Conservation (phyloP, 352 stramenopile species). For the Pythium brassicae region DNA sequence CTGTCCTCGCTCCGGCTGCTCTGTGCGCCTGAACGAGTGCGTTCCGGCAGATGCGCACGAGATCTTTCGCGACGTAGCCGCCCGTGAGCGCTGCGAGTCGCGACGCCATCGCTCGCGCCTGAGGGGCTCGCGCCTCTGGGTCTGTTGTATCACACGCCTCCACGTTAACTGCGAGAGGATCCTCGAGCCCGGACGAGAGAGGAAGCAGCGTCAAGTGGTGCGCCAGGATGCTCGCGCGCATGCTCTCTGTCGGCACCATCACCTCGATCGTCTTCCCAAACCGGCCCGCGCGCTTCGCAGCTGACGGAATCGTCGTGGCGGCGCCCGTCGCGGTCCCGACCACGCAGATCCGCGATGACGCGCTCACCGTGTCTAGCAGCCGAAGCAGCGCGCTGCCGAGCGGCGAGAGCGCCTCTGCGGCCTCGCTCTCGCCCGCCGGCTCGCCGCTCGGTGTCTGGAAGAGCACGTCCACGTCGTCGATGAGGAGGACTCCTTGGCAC, state of each 20-base stretch:
- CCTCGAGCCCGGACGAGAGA: slow-evolving; percentile 15
- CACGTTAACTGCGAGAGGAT: too few relatives aligned
- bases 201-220: slow-evolving; percentile 31
- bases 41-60: slow-evolving; percentile 67
- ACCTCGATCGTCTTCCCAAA: slow-evolving; percentile 64
- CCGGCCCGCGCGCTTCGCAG: slow-evolving; percentile 39
- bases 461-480: slow-evolving; percentile 70
- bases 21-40: slow-evolving; percentile 36
- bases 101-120: slow-evolving; percentile 15
- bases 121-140: background rate
- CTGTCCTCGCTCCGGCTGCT: background rate
- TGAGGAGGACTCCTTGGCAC: slow-evolving; percentile 38
- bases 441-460: slow-evolving; percentile 46
- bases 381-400: slow-evolving; percentile 61
- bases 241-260: slow-evolving; percentile 57
- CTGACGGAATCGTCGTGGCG: slow-evolving; percentile 30
- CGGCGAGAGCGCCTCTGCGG: slow-evolving; percentile 28
- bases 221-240: slow-evolving; percentile 42
- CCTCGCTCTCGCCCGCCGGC: slow-evolving; percentile 18
- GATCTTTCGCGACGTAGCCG: slow-evolving; percentile 74
- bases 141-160: too few relatives aligned
- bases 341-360: slow-evolving; percentile 31
- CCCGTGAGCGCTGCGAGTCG: slow-evolving; percentile 56
- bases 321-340: slow-evolving; percentile 39
- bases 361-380: slow-evolving; percentile 46